A percentile compares a stretch with the other conserved stretches of the same genome.
These are phyloP conservation scores for Sclerotinia spermophila DNA, from an alignment of 2,329 filamentous ascomycete genomes.

Conservation along the genomic window DNA sequence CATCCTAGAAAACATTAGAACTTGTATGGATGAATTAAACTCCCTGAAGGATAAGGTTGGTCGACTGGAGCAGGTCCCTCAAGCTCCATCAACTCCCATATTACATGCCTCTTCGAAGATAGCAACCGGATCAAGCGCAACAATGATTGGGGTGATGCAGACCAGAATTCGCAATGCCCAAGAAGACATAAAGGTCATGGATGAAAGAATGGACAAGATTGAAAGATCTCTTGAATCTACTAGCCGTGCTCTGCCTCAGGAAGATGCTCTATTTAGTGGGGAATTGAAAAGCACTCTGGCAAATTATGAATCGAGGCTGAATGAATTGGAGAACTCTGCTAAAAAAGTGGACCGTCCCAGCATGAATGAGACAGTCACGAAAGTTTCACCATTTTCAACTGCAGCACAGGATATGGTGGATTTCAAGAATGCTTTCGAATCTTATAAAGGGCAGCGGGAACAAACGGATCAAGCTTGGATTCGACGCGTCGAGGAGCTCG, in stretches of 20 bases:
- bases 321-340: neutral
- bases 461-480: neutral
- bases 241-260: neutral
- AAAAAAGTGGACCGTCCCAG: neutral
- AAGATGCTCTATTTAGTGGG: neutral
- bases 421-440: conserved; percentile 1
- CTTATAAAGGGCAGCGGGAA: neutral
- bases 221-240: neutral
- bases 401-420: neutral
- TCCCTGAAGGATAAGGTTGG: neutral
- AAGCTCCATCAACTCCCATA: neutral
- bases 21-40: neutral
- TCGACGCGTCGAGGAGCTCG: neutral
- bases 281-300: neutral
- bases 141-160: neutral
- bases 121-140: neutral
- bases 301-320: neutral
- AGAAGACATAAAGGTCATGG: neutral
- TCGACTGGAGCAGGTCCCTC: neutral
- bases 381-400: conserved; percentile 2
- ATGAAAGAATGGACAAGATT: neutral
- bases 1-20: neutral
- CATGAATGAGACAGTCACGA: neutral
- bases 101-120: neutral
- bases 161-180: neutral